Evolutionary conservation across 257 asterid genomes (phyloP).

Genomic region (Pogostemon cablin): DNA sequence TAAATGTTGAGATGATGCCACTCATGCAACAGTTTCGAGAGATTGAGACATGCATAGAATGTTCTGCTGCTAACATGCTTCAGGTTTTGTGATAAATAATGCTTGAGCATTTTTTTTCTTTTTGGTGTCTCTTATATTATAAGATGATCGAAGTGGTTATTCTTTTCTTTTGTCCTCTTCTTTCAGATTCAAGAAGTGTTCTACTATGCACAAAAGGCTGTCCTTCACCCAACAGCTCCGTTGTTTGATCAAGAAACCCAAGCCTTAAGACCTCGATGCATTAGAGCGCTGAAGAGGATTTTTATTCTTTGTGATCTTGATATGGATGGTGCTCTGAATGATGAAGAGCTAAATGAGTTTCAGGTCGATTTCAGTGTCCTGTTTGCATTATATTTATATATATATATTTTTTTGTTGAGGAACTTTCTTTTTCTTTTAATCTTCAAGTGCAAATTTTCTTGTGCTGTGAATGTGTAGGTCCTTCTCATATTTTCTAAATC

Average conservation of each 20-base stretch:
- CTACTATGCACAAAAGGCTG: conserved; percentile 94
- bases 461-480: conserved; percentile 1
- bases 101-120: conserved; percentile 24
- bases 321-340: conserved; percentile 87
- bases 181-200: conserved; percentile 88
- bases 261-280: conserved; percentile 80
- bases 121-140: conserved; percentile 4
- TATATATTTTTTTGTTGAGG: too few relatives aligned
- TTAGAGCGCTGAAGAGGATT: conserved; percentile 86
- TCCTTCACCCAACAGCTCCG: conserved; percentile 97
- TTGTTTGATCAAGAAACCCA: conserved; percentile 90
- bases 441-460: conserved; percentile 24
- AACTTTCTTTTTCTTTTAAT: conserved; percentile 8
- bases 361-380: conserved; percentile 59
- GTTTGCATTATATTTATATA: not conserved
- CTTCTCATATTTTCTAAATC: conserved; percentile 12
- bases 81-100: conserved; percentile 56
- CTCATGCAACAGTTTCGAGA: conserved; percentile 93
- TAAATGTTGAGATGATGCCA: conserved; percentile 79
- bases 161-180: conserved; percentile 1
- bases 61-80: conserved; percentile 86
- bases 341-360: conserved; percentile 89
- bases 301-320: conserved; percentile 89
- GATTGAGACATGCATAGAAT: conserved; percentile 93
- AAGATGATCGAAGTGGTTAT: conserved; percentile 30